Evolutionary conservation across 164 flowering plant genomes (phyloP).

Genomic region (grape (Vitis vinifera)): DNA sequence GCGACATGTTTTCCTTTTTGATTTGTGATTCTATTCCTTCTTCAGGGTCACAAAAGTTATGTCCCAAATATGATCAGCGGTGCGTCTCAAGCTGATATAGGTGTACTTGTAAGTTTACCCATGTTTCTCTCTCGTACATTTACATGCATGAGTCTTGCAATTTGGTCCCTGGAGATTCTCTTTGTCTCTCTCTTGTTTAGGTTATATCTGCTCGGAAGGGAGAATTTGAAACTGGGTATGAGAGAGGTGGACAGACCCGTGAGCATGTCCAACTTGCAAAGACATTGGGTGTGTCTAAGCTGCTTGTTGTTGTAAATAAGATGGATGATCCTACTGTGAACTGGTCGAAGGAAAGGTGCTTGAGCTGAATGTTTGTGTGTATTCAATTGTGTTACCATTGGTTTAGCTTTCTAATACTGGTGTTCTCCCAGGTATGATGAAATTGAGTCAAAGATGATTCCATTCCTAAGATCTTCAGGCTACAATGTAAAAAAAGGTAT

Average conservation of each 20-base stretch:
- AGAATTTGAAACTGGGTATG: conserved; percentile 99
- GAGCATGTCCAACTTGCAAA: conserved; percentile 99
- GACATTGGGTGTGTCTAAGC: conserved; percentile 93
- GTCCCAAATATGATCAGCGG: conserved; percentile 99
- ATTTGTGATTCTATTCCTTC: conserved; percentile 8
- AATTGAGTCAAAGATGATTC: conserved; percentile 87
- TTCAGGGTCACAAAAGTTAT: conserved; percentile 98
- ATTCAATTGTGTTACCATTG: background rate
- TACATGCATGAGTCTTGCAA: background rate
- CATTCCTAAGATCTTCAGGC: conserved; percentile 80
- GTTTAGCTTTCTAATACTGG: background rate
- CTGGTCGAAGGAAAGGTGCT: conserved; percentile 92
- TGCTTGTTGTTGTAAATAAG: conserved; percentile 91
- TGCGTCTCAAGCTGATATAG: conserved; percentile 98
- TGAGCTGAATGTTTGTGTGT: background rate
- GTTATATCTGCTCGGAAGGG: conserved; percentile 93
- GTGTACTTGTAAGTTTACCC: conserved; percentile 70
- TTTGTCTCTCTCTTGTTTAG: too few relatives aligned
- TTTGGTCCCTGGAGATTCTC: background rate
- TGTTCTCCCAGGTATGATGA: conserved; percentile 69
- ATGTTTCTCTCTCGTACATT: background rate
- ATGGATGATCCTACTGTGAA: conserved; percentile 98
- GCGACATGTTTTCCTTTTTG: too few relatives aligned
- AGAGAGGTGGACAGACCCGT: conserved; percentile 99
- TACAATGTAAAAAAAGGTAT: conserved; percentile 98